Evolutionary conservation across 495 filamentous ascomycete species (phyloP).

Genomic region (Penicillium bialowiezense): DNA sequence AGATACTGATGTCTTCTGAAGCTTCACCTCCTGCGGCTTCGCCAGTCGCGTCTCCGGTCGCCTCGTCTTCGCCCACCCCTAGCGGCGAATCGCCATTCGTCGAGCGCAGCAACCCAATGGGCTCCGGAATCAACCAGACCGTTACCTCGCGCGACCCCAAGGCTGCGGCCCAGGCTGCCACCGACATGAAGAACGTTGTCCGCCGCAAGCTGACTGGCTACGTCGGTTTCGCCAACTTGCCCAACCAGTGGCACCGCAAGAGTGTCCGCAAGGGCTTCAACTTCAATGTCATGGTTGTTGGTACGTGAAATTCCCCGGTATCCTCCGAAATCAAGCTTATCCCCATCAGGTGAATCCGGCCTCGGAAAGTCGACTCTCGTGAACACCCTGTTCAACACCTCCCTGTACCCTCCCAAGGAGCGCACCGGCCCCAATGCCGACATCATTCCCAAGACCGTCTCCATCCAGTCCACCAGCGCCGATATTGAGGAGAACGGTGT

Average conservation of each 20-base stretch:
- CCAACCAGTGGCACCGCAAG: slow-evolving; percentile 99
- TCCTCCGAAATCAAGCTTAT: slow-evolving; percentile 3
- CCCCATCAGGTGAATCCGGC: slow-evolving; percentile 83
- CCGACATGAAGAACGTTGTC: slow-evolving; percentile 94
- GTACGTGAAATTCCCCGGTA: slow-evolving; percentile 52
- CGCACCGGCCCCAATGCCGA: slow-evolving; percentile 94
- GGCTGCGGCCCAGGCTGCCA: slow-evolving; percentile 70
- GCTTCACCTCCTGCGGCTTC: slow-evolving; percentile 42
- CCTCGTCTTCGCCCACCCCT: slow-evolving; percentile 35
- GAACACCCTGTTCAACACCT: slow-evolving; percentile 99
- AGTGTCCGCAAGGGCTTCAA: slow-evolving; percentile 99
- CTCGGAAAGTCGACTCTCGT: slow-evolving; percentile 98
- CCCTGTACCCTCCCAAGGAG: slow-evolving; percentile 97
- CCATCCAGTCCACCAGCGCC: slow-evolving; percentile 96
- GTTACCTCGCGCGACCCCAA: slow-evolving; percentile 82
- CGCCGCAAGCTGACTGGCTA: slow-evolving; percentile 97
- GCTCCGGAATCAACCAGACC: slow-evolving; percentile 59
- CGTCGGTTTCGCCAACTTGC: slow-evolving; percentile 97
- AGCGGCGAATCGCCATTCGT: slow-evolving; percentile 57
- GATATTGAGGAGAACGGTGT: slow-evolving; percentile 99
- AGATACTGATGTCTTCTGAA: slow-evolving; percentile 32
- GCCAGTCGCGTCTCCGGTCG: slow-evolving; percentile 33
- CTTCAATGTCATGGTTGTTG: slow-evolving; percentile 99
- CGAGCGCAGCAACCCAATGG: slow-evolving; percentile 62
- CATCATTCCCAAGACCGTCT: slow-evolving; percentile 98